Evolutionary conservation across 768 basidiomycete genomes (phyloP), one percentile per base, ranked within the genome.

Genomic region (Boletus coccyginus): DNA sequence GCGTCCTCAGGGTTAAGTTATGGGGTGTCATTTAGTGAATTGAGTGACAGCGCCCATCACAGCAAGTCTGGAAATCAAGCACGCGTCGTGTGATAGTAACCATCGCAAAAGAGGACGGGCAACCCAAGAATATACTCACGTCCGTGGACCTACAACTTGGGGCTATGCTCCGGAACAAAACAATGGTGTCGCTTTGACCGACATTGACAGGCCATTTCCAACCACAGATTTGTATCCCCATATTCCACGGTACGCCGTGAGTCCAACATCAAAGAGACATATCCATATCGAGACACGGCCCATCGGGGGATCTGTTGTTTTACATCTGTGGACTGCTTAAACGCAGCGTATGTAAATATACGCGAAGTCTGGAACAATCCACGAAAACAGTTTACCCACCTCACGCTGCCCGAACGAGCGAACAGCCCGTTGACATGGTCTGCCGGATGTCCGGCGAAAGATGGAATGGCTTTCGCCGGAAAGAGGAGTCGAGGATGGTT

Each of bases 131-230:
- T 27, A 40, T 8, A 54, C 13, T 17, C 38, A 36, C 10, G 8
- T 53, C 5, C 21, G 17, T 53, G 57, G 44, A 60, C 57, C 24
- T 16, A 59, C 43, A 41, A 59, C 21, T 21, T 21, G 33, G 29
- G 39, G 27, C 10, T 2, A 21, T 38, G 49, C 33, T 31, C 19
- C 19, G 29, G 50, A 36, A 53, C 43, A 60, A 60, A 53, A 58
- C 50, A 38, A 31, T 9, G 2, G 17, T 12, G 14, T 13, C 35
- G 57, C 50, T 53, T 54, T 53, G 57, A 13, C 47, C 57, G 13
- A 14, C 31, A 13, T 4, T 31, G 16, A 40, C 29, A 17, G 14
- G 29, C 21, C 36, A 5, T 29, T 32, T 53, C 13, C 1, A 24
- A 21, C 36, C 11, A 24, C 41, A 32, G 21, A 46, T 47, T 13